Base-by-base conservation (phyloP, 176 grass and related monocot species). In the Sorghum bicolor region DNA sequence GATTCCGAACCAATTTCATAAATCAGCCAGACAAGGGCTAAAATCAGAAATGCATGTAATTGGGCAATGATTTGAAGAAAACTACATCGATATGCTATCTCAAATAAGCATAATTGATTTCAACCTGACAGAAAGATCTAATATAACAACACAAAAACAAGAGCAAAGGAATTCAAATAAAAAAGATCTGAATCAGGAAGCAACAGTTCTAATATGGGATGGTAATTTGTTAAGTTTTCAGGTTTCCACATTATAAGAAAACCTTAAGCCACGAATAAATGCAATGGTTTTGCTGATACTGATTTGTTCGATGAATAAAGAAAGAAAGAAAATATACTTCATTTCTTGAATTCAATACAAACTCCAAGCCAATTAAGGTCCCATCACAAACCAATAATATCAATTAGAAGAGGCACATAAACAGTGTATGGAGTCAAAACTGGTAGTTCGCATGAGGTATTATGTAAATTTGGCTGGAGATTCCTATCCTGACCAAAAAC, bases 391-490 rank as follows among this genome's bases (percentile, higher is more conserved):
- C n/a, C 60, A 68, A 30, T 57, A 29, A 2, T 76, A 22, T 57
- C 16, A 84, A 28, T 77, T 55, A 15, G 24, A 57, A 55, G 4
- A 66, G 3, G 64, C 19, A 58, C 6, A 31, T 15, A 77, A 70
- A 67, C 24, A 63, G 53, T 41, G 41, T 15, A 43, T 3, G 4
- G 36, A 84, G 34, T 40, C 86, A 44, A 84, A 88, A 69, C 67
- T 67, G 10, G 6, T 60, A 11, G 65, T 6, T 1, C 34, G 74
- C 81, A 38, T 74, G 43, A 66, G 39, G 33, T 13, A 2, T 5
- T 39, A 7, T 55, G 67, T 17, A 30, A 38, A 31, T 55, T 74
- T 0, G 43, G 4, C 24, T 4, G 15, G 24, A 25, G 26, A 32
- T 67, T 67, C 44, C 22, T 66, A 44, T 65, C 70, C 34, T 28